phyloP scores from a whole-genome alignment of 495 filamentous ascomycete species.

The Achaetomiella virescens region DNA sequence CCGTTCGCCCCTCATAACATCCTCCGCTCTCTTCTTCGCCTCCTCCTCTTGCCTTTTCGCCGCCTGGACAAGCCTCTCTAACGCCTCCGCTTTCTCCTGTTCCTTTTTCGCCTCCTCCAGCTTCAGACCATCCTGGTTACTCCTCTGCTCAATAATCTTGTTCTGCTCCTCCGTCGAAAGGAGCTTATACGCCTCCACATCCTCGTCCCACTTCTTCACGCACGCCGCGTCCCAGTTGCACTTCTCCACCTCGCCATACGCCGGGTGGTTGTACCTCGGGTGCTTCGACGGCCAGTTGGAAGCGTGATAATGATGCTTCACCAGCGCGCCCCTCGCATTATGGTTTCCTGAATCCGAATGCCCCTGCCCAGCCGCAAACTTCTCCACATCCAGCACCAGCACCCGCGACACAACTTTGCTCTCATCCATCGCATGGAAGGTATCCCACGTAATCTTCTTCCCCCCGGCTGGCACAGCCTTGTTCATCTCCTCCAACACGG shows the following conservation, averaged over 20 bases:
- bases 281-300: conserved; percentile 52
- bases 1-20: too few species aligned
- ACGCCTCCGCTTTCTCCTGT: neutral
- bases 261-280: conserved; percentile 51
- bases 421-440: conserved; percentile 52
- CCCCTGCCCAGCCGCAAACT: conserved; percentile 56
- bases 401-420: conserved; percentile 48
- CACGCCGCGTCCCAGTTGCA: conserved; percentile 57
- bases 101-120: neutral
- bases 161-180: conserved; percentile 41
- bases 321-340: conserved; percentile 47
- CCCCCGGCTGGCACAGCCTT: neutral
- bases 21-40: neutral
- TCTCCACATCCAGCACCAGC: conserved; percentile 55
- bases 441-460: conserved; percentile 41
- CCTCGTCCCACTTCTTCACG: conserved; percentile 48
- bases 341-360: conserved; percentile 59
- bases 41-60: conserved; percentile 13
- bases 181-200: conserved; percentile 40
- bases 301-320: conserved; percentile 59
- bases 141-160: conserved; percentile 35
- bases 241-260: conserved; percentile 54
- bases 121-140: neutral
- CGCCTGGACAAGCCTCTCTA: neutral
- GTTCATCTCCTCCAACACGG: conserved; percentile 45